phyloP scores from a whole-genome alignment of 345 rosid species.

The Streptanthus diversifolius region DNA sequence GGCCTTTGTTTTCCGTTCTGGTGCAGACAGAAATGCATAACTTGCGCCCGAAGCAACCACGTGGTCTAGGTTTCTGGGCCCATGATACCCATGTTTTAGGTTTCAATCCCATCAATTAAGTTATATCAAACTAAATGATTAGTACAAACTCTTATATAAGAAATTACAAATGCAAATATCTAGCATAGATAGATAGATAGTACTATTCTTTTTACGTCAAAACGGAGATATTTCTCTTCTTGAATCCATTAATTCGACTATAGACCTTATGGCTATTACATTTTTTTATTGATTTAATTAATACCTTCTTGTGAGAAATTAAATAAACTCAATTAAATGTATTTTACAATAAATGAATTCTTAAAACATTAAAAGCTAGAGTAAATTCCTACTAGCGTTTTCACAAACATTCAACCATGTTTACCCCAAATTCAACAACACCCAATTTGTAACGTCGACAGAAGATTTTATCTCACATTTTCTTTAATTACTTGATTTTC shows the following conservation, averaged over 20 bases:
- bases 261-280: neutral
- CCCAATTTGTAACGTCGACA: conserved; percentile 24
- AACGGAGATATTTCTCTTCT: neutral
- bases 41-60: neutral
- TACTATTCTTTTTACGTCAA: neutral
- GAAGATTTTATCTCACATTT: conserved; percentile 7
- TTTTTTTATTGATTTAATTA: conserved; percentile 28
- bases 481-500: conserved; percentile 6
- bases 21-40: neutral
- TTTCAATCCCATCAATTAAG: neutral
- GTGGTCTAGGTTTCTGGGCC: conserved; percentile 14
- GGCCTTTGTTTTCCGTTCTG: neutral
- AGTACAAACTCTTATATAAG: neutral
- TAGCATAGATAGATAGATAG: neutral
- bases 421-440: conserved; percentile 33
- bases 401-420: conserved; percentile 35
- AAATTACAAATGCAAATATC: neutral
- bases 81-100: conserved; percentile 1
- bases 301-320: neutral
- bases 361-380: neutral
- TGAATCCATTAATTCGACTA: neutral
- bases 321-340: conserved; percentile 7
- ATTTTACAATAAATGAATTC: conserved; percentile 2
- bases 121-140: neutral
- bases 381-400: conserved; percentile 24